These are phyloP conservation scores for Paecilomyces dactylethromorphus DNA, from an alignment of 2,329 filamentous ascomycete genomes.

Conservation along the genomic window DNA sequence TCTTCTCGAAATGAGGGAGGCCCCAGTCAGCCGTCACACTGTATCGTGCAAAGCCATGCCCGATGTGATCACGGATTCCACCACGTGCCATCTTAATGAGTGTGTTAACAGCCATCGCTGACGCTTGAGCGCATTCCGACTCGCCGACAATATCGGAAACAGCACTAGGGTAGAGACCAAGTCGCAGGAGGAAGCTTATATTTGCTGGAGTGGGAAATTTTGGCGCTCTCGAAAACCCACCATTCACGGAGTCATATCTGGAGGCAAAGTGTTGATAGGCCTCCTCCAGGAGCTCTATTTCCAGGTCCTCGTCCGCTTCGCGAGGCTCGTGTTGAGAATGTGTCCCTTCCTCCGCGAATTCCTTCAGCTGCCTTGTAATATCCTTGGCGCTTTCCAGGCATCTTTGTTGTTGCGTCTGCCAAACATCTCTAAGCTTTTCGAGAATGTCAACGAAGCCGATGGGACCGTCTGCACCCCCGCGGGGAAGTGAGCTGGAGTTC, in stretches of 20 bases:
- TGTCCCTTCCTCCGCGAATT: conserved; percentile 85
- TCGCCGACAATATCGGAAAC: conserved; percentile 85
- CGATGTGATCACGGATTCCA: conserved; percentile 68
- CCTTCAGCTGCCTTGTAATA: conserved; percentile 70
- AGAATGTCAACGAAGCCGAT: conserved; percentile 80
- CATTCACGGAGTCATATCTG: conserved; percentile 72
- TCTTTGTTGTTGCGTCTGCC: conserved; percentile 76
- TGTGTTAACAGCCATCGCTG: conserved; percentile 73
- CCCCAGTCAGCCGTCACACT: conserved; percentile 90
- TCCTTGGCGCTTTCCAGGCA: conserved; percentile 79
- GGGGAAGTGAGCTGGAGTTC: conserved; percentile 45
- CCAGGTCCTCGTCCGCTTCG: conserved; percentile 61
- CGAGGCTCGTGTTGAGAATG: conserved; percentile 38
- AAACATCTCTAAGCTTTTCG: conserved; percentile 65
- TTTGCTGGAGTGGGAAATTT: conserved; percentile 90
- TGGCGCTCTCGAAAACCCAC: conserved; percentile 72
- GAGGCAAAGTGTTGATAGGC: conserved; percentile 72
- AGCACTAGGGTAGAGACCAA: conserved; percentile 63
- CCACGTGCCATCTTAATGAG: conserved; percentile 70
- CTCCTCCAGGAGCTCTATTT: conserved; percentile 86
- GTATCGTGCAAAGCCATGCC: conserved; percentile 74
- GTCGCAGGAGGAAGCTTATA: conserved; percentile 70
- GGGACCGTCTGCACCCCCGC: conserved; percentile 45
- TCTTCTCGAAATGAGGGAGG: conserved; percentile 94
- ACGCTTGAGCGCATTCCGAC: conserved; percentile 65